Base-by-base conservation (phyloP, 768 basidiomycete genomes). In the Lactifluus rugatus region DNA sequence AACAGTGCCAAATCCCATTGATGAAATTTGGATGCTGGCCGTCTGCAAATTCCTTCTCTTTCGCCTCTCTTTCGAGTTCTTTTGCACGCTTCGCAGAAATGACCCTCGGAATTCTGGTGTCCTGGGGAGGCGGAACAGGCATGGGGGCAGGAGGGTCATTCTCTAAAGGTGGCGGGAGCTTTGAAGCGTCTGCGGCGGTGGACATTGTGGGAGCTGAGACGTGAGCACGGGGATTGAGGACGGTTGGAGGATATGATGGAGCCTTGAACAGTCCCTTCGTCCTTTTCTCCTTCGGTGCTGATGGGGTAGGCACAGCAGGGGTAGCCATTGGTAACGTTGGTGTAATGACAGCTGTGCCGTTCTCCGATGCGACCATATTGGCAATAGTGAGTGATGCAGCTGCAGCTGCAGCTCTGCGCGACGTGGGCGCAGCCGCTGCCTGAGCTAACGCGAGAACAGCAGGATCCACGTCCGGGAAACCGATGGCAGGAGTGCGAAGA, bases 1-100 rank as follows among this genome's bases (percentile, higher is more conserved):
- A 92, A 68, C 93, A 97, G 72, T 93, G 90, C 93, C 93, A 96
- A 4, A 89, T 78, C 1, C 89, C 91, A 63, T 93, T 75, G 67
- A 93, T 86, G 65, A 81, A 76, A 68, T 91, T 89, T 39, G 84
- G 77, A 66, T 89, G 89, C 67, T 89, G 87, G 8, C 88, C 86
- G 65, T 91, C 85, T 41, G 83, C 84, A 67, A 84, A 89, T 70
- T 89, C 89, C 67, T 78, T 84, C 69, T 89, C 87, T 70, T 90
- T 91, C 21, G 89, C 88, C 66, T 89, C 87, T 34, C 85, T 73
- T 71, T 89, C 89, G 14, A 82, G 75, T 69, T 90, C 89, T 71
- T 85, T 87, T 23, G 76, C 77, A 39, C 82, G 74, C 71, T 83
- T 87, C 48, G 82, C 80, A 21, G 77, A 76, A 9, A 83, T 70